phyloP scores from a whole-genome alignment of 352 stramenopile genomes.

The Elongisporangium senticosum region DNA sequence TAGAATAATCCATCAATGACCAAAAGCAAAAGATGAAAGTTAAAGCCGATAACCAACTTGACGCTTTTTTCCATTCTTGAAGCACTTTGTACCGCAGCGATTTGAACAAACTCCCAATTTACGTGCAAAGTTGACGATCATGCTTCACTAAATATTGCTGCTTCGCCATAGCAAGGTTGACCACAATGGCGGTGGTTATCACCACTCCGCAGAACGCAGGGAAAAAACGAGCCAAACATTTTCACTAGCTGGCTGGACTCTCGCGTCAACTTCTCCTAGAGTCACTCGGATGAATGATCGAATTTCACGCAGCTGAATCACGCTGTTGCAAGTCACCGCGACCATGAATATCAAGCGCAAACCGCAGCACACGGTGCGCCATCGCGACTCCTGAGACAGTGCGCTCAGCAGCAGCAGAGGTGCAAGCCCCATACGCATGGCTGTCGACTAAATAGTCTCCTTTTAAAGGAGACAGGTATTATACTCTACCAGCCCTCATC shows the following conservation, averaged over 20 bases:
- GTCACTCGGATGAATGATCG: constrained; percentile 11
- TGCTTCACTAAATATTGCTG: constrained; percentile 11
- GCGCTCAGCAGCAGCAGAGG: no score
- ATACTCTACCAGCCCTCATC: no score
- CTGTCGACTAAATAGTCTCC: no score
- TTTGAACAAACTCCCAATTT: no score
- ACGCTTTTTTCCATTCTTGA: no score
- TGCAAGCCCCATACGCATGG: no score
- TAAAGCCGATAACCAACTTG: no score
- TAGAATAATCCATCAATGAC: no score
- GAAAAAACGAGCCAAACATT: constrained; percentile 39
- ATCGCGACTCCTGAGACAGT: constrained; percentile 11
- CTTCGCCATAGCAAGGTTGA: constrained; percentile 9
- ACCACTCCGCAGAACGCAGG: constrained; percentile 38
- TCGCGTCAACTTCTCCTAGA: constrained; percentile 17
- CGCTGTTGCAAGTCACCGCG: constrained; percentile 24
- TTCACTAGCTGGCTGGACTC: neutral
- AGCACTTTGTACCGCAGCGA: no score
- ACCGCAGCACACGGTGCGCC: constrained; percentile 14
- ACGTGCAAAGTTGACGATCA: no score
- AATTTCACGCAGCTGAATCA: constrained; percentile 17
- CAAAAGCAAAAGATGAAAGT: no score
- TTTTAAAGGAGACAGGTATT: no score
- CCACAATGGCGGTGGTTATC: neutral
- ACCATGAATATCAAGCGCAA: constrained; percentile 36